These are phyloP conservation scores for Ziziphus jujuba DNA, from an alignment of 306 rosid genomes.

Conservation along the genomic window DNA sequence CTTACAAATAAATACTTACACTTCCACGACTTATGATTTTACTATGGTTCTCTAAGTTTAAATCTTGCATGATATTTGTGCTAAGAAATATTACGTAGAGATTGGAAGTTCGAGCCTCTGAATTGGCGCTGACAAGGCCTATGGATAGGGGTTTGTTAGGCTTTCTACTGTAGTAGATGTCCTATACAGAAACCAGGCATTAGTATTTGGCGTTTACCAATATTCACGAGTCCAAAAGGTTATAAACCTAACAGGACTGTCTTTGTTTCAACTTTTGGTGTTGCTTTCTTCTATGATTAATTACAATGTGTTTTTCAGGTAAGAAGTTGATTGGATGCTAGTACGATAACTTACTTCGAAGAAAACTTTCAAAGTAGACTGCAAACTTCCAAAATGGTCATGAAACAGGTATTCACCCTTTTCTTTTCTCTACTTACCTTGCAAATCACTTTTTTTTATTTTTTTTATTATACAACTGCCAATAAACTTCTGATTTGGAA, in stretches of 20 bases:
- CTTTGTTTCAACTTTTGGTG: background rate
- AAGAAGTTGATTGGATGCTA: constrained; percentile 49
- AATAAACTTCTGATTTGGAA: no score
- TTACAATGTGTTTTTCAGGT: constrained; percentile 30
- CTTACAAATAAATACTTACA: background rate
- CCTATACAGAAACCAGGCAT: background rate
- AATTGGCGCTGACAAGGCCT: background rate
- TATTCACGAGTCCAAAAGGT: background rate
- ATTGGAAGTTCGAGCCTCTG: background rate
- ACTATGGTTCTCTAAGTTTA: constrained; percentile 1
- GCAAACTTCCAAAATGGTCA: constrained; percentile 14
- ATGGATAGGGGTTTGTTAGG: background rate
- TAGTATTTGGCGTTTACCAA: background rate
- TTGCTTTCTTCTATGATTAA: background rate
- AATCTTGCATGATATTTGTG: background rate
- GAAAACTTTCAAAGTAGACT: constrained; percentile 4
- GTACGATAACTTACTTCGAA: constrained; percentile 15
- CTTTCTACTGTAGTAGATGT: background rate
- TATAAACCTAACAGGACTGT: background rate
- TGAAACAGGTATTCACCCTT: constrained; percentile 2
- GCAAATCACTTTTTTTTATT: background rate
- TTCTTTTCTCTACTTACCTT: background rate
- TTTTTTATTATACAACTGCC: no score
- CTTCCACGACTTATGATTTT: background rate
- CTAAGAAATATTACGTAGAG: background rate